Base-by-base conservation (phyloP, 2,329 filamentous ascomycete genomes). In the Grosmannia clavigera region DNA sequence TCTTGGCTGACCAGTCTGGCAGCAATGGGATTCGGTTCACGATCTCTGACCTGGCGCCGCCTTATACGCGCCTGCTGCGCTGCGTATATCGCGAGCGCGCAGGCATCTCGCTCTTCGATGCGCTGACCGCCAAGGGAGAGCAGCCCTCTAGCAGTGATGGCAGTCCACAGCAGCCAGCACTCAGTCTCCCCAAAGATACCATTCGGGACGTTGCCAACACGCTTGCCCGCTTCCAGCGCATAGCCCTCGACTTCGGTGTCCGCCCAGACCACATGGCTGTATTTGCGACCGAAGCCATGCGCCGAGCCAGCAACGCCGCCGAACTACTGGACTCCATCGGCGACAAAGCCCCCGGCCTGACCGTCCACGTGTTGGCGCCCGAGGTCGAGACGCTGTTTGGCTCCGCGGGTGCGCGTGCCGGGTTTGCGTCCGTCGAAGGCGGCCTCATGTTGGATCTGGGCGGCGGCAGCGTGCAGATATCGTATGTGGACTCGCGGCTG, bases 21-120 rank as follows among this genome's bases (percentile, higher is more conserved):
- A 90, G 90, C 76, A 96, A 96, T 76, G 92, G 91, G 67, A 92
- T 96, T 67, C 89, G 92, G 60, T 95, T 95, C 77, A 92, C 90
- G 53, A 90, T 96, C 67, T 89, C 90, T 10, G 85, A 90, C 65
- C 79, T 95, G n/a, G 81, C 84, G 4, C 85, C 87, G 27, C 82
- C 84, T 4, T 82, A 77, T 48, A 79, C 87, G 29, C 86, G 91
- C 29, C 82, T 91, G 29, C 79, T 96, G 51, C 84, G 81, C 22
- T 92, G 87, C 31, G 67, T 96, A 60, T 95, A 90, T 72, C 83
- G 87, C 66, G 84, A 90, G 66, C 85, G 92, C 6, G 86, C 84
- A 11, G 81, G 80, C 27, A 94, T 96, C 61, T 96, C 91, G 2
- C 80, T 96, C 12, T 95, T 94, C 73, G 90, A 96, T 68, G 90